Conservation (phyloP, 257 asterid species). For the Solanum chiquidenum region DNA sequence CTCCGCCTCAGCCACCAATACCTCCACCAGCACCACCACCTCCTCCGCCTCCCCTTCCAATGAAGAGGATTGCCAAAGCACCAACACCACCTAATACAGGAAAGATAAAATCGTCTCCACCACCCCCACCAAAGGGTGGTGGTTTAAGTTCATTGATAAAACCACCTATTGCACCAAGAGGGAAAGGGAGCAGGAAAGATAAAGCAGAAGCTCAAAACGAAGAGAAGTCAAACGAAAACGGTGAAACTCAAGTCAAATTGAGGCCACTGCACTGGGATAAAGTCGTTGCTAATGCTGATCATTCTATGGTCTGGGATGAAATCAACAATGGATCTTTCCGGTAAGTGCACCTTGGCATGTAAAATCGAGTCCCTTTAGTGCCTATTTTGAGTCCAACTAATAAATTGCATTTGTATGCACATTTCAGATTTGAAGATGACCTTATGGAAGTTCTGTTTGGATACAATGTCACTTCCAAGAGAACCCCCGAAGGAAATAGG, state of each 20-base stretch:
- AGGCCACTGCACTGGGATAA: conserved; percentile 95
- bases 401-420: not conserved
- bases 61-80: conserved; percentile 1
- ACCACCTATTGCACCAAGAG: conserved; percentile 38
- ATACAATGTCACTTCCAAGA: conserved; percentile 26
- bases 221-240: conserved; percentile 11
- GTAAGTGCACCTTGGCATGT: conserved; percentile 16
- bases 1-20: conserved; percentile 8
- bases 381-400: not conserved
- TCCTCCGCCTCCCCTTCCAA: conserved; percentile 23
- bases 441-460: conserved; percentile 75
- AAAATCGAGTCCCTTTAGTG: not conserved
- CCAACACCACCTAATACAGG: conserved; percentile 3
- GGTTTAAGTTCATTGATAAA: conserved; percentile 10
- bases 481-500: conserved; percentile 15
- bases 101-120: conserved; percentile 15
- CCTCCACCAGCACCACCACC: conserved; percentile 12
- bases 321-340: conserved; percentile 74
- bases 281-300: conserved; percentile 55
- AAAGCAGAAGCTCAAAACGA: conserved; percentile 5
- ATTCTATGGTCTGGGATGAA: conserved; percentile 90
- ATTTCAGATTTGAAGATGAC: conserved; percentile 61
- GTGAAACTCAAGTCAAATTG: conserved; percentile 30
- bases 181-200: conserved; percentile 3
- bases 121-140: conserved; percentile 19